Evolutionary conservation across 495 filamentous ascomycete species (phyloP).

Genomic region (Tuber calosporum): DNA sequence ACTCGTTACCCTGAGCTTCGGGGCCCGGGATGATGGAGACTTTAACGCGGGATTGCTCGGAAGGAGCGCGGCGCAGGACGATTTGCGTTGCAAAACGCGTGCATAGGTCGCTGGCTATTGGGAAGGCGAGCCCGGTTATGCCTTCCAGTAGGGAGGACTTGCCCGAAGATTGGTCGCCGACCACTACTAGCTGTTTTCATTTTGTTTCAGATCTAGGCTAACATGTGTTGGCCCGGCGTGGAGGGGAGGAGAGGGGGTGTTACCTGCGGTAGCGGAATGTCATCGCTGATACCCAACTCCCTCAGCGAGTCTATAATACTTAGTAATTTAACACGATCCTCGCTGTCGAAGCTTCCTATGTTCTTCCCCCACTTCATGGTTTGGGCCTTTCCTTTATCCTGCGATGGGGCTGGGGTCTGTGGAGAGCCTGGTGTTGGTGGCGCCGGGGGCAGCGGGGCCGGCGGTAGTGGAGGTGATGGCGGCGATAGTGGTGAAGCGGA

Average conservation of each 20-base stretch:
- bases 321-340: slow-evolving; percentile 34
- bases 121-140: slow-evolving; percentile 44
- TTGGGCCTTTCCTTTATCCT: not conserved
- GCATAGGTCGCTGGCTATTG: slow-evolving; percentile 39
- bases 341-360: slow-evolving; percentile 24
- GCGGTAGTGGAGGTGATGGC: not conserved
- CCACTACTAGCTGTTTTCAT: slow-evolving; percentile 45
- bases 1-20: slow-evolving; percentile 29
- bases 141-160: slow-evolving; percentile 46
- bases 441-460: not conserved
- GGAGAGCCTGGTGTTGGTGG: not conserved
- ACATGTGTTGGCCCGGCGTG: not conserved
- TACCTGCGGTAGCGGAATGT: slow-evolving; percentile 46
- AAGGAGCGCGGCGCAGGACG: slow-evolving; percentile 44
- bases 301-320: slow-evolving; percentile 44
- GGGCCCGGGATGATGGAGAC: slow-evolving; percentile 45
- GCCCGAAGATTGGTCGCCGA: slow-evolving; percentile 45
- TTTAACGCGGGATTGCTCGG: slow-evolving; percentile 28
- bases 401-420: not conserved
- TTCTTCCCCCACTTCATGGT: slow-evolving; percentile 15
- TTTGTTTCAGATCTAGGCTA: not conserved
- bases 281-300: slow-evolving; percentile 43
- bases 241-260: not conserved
- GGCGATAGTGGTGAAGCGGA: not conserved
- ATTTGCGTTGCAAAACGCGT: slow-evolving; percentile 51